phyloP scores from a whole-genome alignment of 2,329 filamentous ascomycete genomes.

The Camptophora hylomeconis region DNA sequence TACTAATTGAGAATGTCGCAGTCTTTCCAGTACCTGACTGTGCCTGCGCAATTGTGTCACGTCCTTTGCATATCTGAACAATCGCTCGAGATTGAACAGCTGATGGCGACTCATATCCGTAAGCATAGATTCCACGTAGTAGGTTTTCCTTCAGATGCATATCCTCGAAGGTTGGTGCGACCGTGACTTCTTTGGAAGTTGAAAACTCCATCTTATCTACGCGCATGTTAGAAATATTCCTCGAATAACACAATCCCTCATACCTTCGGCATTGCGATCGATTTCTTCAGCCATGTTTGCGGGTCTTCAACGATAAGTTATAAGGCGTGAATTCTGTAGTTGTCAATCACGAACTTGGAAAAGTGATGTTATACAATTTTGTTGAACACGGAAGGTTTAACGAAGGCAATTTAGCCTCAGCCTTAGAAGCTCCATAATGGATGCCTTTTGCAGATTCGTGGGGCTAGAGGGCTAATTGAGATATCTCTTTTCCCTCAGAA shows the following conservation, averaged over 20 bases:
- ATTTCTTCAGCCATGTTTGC: slow-evolving; percentile 88
- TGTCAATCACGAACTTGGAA: too few relatives aligned
- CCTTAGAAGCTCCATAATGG: too few relatives aligned
- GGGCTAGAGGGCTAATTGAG: too few relatives aligned
- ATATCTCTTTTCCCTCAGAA: too few relatives aligned
- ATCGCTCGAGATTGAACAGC: slow-evolving; percentile 97
- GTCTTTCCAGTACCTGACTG: slow-evolving; percentile 97
- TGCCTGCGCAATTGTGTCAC: slow-evolving; percentile 95
- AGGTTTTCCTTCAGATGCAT: slow-evolving; percentile 98
- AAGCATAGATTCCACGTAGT: slow-evolving; percentile 92
- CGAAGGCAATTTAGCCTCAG: too few relatives aligned
- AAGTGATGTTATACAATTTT: too few relatives aligned
- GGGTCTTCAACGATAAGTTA: too few relatives aligned
- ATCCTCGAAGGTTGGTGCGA: slow-evolving; percentile 79
- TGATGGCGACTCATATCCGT: slow-evolving; percentile 95
- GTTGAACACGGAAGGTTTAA: too few relatives aligned
- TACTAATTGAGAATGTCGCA: slow-evolving; percentile 90
- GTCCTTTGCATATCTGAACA: slow-evolving; percentile 96
- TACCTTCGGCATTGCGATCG: slow-evolving; percentile 73
- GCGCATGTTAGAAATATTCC: slow-evolving; percentile 1
- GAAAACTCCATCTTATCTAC: slow-evolving; percentile 68
- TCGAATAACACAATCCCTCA: not conserved
- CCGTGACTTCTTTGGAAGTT: slow-evolving; percentile 94
- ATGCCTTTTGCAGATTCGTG: too few relatives aligned
- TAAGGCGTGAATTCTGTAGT: too few relatives aligned